phyloP scores from a whole-genome alignment of 129 eudicot species.

The Scalesia atractyloides region DNA sequence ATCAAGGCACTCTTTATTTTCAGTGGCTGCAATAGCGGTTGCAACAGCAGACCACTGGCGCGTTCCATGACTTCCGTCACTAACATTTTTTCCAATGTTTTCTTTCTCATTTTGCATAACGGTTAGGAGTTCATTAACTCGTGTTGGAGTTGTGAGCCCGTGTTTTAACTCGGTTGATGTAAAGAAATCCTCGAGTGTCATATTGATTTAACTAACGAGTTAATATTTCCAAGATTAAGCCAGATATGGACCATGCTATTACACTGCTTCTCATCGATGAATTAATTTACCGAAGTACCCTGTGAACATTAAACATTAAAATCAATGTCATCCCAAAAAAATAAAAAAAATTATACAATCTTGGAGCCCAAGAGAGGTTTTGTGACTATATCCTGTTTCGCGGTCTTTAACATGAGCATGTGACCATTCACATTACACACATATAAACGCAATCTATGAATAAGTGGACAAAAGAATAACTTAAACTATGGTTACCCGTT shows the following conservation, averaged over 20 bases:
- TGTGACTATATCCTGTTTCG: background rate
- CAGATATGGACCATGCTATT: slow-evolving; percentile 15
- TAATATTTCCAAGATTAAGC: slow-evolving; percentile 33
- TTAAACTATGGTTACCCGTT: background rate
- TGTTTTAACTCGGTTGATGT: slow-evolving; percentile 74
- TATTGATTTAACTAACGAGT: slow-evolving; percentile 40
- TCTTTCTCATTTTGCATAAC: slow-evolving; percentile 62
- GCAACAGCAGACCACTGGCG: slow-evolving; percentile 86
- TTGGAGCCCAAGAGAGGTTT: background rate
- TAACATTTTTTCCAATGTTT: slow-evolving; percentile 35
- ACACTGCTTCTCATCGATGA: slow-evolving; percentile 23
- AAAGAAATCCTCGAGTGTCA: slow-evolving; percentile 85
- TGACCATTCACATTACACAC: background rate
- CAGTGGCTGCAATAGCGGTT: slow-evolving; percentile 63
- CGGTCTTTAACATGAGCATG: background rate
- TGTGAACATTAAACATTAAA: slow-evolving; percentile 18
- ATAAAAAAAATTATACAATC: background rate
- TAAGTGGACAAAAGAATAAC: background rate
- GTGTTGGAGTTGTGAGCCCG: slow-evolving; percentile 77
- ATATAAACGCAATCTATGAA: background rate
- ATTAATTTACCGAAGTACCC: slow-evolving; percentile 25
- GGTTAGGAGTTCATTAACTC: slow-evolving; percentile 62
- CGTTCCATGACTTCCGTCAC: slow-evolving; percentile 50
- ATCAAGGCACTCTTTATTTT: slow-evolving; percentile 73
- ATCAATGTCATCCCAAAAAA: slow-evolving; percentile 1